Evolutionary conservation across 148 eudicot genomes (phyloP), one percentile per base, ranked within the genome.

Genomic region (Salicornia ramosissima): DNA sequence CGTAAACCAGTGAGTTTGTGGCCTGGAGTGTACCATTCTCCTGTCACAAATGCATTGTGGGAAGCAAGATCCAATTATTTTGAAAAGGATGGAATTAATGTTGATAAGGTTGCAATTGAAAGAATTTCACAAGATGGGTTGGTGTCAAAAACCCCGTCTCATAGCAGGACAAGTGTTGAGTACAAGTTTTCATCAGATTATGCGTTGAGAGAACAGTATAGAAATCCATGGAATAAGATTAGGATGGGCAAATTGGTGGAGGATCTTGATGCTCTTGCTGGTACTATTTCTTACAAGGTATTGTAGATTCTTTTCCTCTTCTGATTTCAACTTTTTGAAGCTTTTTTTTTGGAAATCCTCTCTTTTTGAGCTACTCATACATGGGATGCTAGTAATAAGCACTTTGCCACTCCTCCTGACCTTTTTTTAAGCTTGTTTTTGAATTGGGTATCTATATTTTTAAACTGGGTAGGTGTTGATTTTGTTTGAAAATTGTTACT

Each of bases 201-300:
- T 77, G 79, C 87, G 63, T 79, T 91, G 55, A 82, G 92, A 71
- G 97, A 91, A 74, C 96, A 91, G 82, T 91, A 91, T 65, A 78
- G 92, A 67, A 91, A 91, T 77, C 97, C 97, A 6, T 91, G 97
- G 97, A 87, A 89, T 86, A 77, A 68, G 78, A 81, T 89, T 76
- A 82, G 97, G 74, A 81, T 84, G 82, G 97, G 96, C 28, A 91
- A 91, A 69, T 83, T 91, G 84, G 85, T 91, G 59, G 97, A 91
- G 63, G 97, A 91, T 80, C 97, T 91, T 79, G 97, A 91, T 87
- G 97, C 97, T 67, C 85, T 91, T 60, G 96, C 92, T 74, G 97
- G 97, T 42, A 91, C 97, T 54, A 82, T 91, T 53, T 91, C 97
- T 43, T 89, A 82, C 39, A 91, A 89, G 95, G 97, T 90, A 76